phyloP scores from a whole-genome alignment of 441 rosid species.

The Rhodomyrtus psidioides region DNA sequence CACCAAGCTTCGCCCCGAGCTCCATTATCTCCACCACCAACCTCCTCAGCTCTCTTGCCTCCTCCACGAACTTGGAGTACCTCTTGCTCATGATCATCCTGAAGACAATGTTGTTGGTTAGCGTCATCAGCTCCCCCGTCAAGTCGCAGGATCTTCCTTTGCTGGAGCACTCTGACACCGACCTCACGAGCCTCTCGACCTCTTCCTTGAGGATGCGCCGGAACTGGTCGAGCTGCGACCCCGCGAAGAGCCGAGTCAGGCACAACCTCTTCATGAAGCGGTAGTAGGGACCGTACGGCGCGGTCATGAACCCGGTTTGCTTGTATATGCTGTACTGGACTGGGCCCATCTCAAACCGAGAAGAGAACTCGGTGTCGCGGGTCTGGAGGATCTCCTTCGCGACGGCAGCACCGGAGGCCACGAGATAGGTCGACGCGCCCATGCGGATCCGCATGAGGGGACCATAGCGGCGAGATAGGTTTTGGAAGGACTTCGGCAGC shows the following conservation, averaged over 20 bases:
- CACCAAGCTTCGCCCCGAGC: slow-evolving; percentile 43
- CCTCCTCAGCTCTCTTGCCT: slow-evolving; percentile 31
- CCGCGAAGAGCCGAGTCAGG: slow-evolving; percentile 52
- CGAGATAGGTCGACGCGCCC: slow-evolving; percentile 47
- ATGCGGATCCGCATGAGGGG: slow-evolving; percentile 56
- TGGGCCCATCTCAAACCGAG: slow-evolving; percentile 42
- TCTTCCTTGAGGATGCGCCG: slow-evolving; percentile 38
- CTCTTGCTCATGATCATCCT: slow-evolving; percentile 55
- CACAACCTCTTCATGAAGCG: slow-evolving; percentile 61
- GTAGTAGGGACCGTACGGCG: slow-evolving; percentile 50
- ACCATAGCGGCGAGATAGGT: slow-evolving; percentile 46
- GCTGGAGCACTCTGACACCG: slow-evolving; percentile 18
- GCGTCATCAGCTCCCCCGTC: slow-evolving; percentile 15
- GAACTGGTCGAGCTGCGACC: slow-evolving; percentile 46
- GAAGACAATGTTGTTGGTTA: slow-evolving; percentile 41
- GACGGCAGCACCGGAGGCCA: slow-evolving; percentile 36
- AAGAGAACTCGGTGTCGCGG: slow-evolving; percentile 41
- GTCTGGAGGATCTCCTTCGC: slow-evolving; percentile 44
- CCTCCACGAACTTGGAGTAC: slow-evolving; percentile 26
- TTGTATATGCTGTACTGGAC: slow-evolving; percentile 41
- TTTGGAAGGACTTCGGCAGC: slow-evolving; percentile 50
- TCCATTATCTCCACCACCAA: slow-evolving; percentile 29
- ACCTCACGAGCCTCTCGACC: slow-evolving; percentile 34
- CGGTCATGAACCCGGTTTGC: slow-evolving; percentile 46
- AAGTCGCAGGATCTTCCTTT: slow-evolving; percentile 29